Evolutionary conservation across 768 basidiomycete genomes (phyloP).

Genomic region (Crucibulum laeve): DNA sequence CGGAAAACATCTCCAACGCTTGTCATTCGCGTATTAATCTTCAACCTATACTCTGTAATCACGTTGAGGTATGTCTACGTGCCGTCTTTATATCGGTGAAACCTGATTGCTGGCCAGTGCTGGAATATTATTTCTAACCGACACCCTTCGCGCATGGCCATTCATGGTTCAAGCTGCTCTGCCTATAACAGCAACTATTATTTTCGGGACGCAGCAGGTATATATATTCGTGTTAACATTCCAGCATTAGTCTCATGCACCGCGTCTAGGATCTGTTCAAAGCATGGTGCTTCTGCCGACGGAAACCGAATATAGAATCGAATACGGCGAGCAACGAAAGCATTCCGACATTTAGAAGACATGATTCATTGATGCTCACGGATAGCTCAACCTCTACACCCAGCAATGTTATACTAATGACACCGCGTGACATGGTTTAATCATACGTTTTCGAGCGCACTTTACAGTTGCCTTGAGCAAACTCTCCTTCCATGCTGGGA

Average conservation of each 20-base stretch:
- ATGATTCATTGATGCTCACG: neutral
- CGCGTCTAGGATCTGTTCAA: constrained; percentile 31
- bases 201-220: constrained; percentile 50
- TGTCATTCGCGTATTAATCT: constrained; percentile 34
- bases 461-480: too few relatives aligned
- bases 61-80: constrained; percentile 33
- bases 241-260: constrained; percentile 1
- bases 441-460: too few relatives aligned
- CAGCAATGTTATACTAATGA: neutral
- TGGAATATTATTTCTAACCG: constrained; percentile 31
- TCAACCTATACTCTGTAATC: constrained; percentile 40
- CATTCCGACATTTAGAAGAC: neutral
- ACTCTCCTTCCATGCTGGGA: too few relatives aligned
- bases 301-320: neutral
- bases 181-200: constrained; percentile 40
- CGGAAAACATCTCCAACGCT: constrained; percentile 29
- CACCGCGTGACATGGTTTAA: neutral
- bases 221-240: constrained; percentile 3
- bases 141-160: constrained; percentile 23
- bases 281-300: constrained; percentile 28
- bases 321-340: neutral
- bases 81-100: constrained; percentile 1
- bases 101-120: constrained; percentile 18
- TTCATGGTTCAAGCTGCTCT: constrained; percentile 52
- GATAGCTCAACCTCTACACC: neutral